Evolutionary conservation across 805 yeast genomes (phyloP).

Genomic region (Myxozyma lipomycoides): DNA sequence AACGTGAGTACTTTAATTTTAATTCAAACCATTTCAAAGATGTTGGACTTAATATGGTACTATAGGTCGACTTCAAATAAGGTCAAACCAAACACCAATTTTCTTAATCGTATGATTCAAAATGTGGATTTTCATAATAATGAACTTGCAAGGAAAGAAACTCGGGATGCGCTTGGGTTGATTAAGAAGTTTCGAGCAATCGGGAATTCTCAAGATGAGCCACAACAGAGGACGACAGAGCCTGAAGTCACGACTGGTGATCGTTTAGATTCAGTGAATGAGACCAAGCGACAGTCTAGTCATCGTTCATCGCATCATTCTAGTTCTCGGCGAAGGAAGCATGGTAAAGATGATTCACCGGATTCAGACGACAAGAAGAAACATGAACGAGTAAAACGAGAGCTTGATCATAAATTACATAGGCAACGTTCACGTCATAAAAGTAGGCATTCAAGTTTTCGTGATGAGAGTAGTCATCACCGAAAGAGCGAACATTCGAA

Average conservation of each 20-base stretch:
- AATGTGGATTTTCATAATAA: constrained; percentile 18
- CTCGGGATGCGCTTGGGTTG: constrained; percentile 8
- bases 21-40: no score
- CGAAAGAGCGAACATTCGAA: not conserved
- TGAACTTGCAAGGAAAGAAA: constrained; percentile 14
- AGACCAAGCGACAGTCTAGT: no score
- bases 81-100: constrained; percentile 15
- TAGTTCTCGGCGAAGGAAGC: no score
- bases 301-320: no score
- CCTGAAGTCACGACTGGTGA: not conserved
- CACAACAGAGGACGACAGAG: not conserved
- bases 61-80: constrained; percentile 4
- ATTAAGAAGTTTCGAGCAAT: not conserved
- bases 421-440: constrained; percentile 4
- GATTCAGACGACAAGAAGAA: no score
- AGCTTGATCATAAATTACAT: no score
- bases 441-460: not conserved
- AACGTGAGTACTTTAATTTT: not conserved
- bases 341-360: no score
- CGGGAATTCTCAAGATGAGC: not conserved
- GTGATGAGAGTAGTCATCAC: not conserved
- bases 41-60: no score
- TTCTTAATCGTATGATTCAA: constrained; percentile 19
- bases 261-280: no score
- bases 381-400: no score